A percentile compares a stretch with the other conserved stretches of the same genome.
Conservation (phyloP, 75 land plant genomes). For the Pseudotsuga menziesii region DNA sequence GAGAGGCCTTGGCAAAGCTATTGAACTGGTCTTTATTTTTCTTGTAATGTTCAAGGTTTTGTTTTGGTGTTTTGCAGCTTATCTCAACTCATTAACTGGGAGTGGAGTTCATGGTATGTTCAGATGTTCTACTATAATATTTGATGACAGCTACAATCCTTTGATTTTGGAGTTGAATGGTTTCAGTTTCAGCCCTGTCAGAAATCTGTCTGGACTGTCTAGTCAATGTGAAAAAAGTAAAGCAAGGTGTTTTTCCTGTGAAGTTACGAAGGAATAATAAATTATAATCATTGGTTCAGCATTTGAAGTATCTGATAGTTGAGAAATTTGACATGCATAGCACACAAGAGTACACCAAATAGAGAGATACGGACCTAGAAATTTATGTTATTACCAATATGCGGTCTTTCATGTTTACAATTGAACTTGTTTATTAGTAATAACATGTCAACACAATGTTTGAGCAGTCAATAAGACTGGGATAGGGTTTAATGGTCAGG, state of each 20-base stretch:
- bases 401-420: not conserved
- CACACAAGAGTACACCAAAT: not conserved
- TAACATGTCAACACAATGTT: not conserved
- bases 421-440: not conserved
- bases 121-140: not conserved
- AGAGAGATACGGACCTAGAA: not conserved
- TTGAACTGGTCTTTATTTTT: not conserved
- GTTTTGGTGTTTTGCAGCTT: conserved; percentile 43
- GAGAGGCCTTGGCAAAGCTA: not conserved
- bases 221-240: not conserved
- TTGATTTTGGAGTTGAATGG: not conserved
- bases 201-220: conserved; percentile 3
- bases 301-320: not conserved
- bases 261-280: not conserved
- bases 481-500: too few species aligned
- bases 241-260: not conserved
- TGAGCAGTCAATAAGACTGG: too few species aligned
- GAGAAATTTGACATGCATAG: not conserved
- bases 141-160: not conserved
- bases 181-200: not conserved
- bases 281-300: not conserved
- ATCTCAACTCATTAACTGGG: conserved; percentile 91
- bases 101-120: conserved; percentile 93
- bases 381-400: not conserved
- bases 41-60: conserved; percentile 4